phyloP scores from a whole-genome alignment of 2,329 filamentous ascomycete species.

The Aspergillus bombycis region DNA sequence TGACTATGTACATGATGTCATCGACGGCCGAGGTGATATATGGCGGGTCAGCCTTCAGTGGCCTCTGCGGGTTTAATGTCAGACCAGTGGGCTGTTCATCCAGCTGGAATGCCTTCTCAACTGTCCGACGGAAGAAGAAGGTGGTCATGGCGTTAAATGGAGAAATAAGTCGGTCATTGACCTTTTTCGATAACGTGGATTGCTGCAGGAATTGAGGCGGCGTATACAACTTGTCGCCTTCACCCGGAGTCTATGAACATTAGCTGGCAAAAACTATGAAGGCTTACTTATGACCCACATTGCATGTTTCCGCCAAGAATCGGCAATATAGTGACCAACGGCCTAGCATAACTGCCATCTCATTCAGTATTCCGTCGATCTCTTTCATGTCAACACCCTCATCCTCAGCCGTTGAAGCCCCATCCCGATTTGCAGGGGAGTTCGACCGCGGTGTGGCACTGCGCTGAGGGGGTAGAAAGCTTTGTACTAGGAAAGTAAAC shows the following conservation, averaged over 20 bases:
- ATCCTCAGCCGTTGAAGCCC: conserved; percentile 69
- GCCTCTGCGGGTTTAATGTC: conserved; percentile 71
- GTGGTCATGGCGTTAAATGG: conserved; percentile 92
- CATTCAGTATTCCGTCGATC: conserved; percentile 81
- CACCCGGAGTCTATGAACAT: conserved; percentile 39
- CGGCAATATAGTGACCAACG: conserved; percentile 91
- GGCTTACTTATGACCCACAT: conserved; percentile 55
- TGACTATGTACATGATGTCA: conserved; percentile 99
- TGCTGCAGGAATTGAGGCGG: conserved; percentile 75
- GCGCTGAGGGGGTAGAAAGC: conserved; percentile 77
- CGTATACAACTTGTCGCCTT: conserved; percentile 60
- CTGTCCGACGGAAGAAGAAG: conserved; percentile 94
- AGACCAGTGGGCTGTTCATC: conserved; percentile 85
- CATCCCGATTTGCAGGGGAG: conserved; percentile 70
- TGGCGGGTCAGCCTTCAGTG: conserved; percentile 76
- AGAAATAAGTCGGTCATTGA: conserved; percentile 70
- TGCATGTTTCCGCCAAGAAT: conserved; percentile 85
- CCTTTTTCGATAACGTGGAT: conserved; percentile 79
- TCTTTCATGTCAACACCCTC: conserved; percentile 97
- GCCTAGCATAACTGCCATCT: conserved; percentile 89
- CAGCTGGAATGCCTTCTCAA: conserved; percentile 96
- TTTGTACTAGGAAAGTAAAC: conserved; percentile 95
- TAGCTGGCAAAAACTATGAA: conserved; percentile 15
- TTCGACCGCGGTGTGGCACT: conserved; percentile 69
- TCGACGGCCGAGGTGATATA: conserved; percentile 95